Evolutionary conservation across 257 asterid genomes (phyloP), one percentile per base, ranked within the genome.

Genomic region (Solanum chmielewskii): DNA sequence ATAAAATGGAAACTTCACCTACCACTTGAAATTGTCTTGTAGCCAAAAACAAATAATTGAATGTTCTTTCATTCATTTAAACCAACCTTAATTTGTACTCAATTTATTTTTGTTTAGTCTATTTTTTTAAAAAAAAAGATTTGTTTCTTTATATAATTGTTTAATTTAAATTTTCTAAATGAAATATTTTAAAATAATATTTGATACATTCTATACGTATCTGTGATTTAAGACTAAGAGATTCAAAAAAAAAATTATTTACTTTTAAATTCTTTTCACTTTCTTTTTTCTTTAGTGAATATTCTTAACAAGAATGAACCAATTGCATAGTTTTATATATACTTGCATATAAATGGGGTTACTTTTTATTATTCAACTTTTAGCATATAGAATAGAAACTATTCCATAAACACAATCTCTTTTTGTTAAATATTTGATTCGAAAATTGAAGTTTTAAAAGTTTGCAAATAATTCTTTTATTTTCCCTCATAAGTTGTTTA

Each of bases 381-480:
- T 25, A 11, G 27, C 84, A 15, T 78, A 27, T 78, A 27, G 42
- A 45, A 78, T 78, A 41, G 84, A 78, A 78, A 45, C 84, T 20
- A 59, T 83, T 83, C 68, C 73, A 59, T 20, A 83, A 6, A 59
- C 13, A 21, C 2, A 59, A n/a, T 64, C 21, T 21, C 75, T 10
- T 83, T 83, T 83, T 52, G 20, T 33, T 35, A 21, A 18, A 83
- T 83, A 42, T 77, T 42, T 76, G 35, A 21, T 83, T 83, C 52
- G 75, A 21, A 83, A 31, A 33, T 31, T 60, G 6, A 33, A 56
- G 83, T 44, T 42, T 11, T 66, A 77, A 77, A 23, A 75, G 33
- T 75, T 75, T 39, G 56, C 39, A 39, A 77, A 76, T 33, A 33
- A 33, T 33, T 33, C 35, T 33, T 33, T 77, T 77, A 10, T 12